Conservation (phyloP, 139 green algal genomes). For the Asterochloris erici region DNA sequence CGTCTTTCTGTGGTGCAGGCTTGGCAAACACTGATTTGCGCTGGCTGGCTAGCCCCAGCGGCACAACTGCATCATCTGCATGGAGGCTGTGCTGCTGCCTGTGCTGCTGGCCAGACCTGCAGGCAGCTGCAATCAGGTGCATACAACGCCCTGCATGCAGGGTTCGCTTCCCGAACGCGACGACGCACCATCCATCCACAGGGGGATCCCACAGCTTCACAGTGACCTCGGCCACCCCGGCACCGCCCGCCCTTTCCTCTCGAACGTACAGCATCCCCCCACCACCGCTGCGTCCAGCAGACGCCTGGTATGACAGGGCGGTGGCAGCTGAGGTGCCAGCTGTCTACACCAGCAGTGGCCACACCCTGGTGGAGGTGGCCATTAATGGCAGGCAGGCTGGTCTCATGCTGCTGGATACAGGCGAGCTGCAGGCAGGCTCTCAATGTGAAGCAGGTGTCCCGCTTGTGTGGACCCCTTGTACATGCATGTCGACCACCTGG, state of each 20-base stretch:
- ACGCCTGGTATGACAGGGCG: background rate
- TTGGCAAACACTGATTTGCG: too few relatives aligned
- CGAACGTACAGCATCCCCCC: slow-evolving; percentile 3
- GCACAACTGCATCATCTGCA: too few relatives aligned
- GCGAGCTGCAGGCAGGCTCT: background rate
- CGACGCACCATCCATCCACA: background rate
- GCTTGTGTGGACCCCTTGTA: background rate
- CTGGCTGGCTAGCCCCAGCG: too few relatives aligned
- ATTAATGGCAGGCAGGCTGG: slow-evolving; percentile 3
- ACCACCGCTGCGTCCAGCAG: background rate
- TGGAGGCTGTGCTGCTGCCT: too few relatives aligned
- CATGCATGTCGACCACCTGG: background rate
- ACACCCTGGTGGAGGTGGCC: slow-evolving; percentile 8
- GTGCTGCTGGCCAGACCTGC: too few relatives aligned
- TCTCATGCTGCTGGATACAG: slow-evolving; percentile 17
- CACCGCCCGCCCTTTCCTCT: background rate
- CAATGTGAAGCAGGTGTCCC: background rate
- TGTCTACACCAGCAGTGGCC: slow-evolving; percentile 9
- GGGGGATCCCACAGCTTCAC: background rate
- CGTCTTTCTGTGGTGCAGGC: too few relatives aligned
- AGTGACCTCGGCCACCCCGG: background rate
- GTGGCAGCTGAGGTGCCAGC: background rate
- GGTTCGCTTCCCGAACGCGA: background rate
- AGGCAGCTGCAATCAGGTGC: background rate
- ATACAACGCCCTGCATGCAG: background rate